phyloP scores from a whole-genome alignment of 345 rosid genomes.

The Gossypioides kirkii region DNA sequence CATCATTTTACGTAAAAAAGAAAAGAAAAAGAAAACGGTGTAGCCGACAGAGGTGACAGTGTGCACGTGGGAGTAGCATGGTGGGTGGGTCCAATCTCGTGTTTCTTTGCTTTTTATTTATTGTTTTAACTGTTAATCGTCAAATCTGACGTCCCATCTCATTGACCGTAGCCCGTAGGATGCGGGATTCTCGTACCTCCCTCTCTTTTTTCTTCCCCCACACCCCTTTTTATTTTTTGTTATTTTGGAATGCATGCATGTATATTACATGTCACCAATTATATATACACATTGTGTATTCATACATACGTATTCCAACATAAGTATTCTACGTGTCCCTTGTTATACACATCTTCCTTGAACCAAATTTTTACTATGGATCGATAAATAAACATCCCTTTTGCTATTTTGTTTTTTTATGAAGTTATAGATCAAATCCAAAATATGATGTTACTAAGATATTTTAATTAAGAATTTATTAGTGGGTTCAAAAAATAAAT shows the following conservation, averaged over 20 bases:
- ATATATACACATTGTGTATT: not conserved
- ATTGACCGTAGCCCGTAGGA: conserved; percentile 21
- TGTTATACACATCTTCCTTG: not conserved
- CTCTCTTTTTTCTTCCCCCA: not conserved
- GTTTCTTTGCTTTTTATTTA: not conserved
- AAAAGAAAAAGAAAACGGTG: not conserved
- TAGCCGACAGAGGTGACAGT: conserved; percentile 41
- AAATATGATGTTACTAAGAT: no score
- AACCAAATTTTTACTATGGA: no score
- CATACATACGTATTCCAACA: not conserved
- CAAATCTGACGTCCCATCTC: conserved; percentile 24
- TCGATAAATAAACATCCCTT: no score
- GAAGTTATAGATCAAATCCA: no score
- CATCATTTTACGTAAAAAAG: not conserved
- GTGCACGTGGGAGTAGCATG: conserved; percentile 30
- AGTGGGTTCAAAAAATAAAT: no score
- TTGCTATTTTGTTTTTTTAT: no score
- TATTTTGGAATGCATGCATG: not conserved
- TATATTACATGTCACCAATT: not conserved
- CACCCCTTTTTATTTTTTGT: no score
- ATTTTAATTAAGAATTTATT: no score
- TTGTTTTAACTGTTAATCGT: not conserved
- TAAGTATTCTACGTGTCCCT: not conserved
- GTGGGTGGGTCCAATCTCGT: conserved; percentile 15
- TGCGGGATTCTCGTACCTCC: conserved; percentile 28